Evolutionary conservation across 345 rosid genomes (phyloP).

Genomic region (Isatis tinctoria): DNA sequence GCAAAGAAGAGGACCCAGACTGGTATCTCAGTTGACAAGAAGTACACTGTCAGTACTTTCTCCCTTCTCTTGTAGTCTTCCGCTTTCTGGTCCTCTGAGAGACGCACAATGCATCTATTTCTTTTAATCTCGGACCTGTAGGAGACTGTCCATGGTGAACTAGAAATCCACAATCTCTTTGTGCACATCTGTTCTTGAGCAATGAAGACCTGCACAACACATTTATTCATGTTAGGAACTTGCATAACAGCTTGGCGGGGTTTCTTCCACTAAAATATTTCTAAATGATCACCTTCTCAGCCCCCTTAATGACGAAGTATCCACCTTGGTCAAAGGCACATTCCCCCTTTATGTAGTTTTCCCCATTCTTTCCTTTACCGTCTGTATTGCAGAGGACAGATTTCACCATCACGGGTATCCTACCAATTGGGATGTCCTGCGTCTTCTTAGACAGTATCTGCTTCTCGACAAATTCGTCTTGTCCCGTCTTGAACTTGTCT

Average conservation of each 20-base stretch:
- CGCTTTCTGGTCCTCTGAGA: slow-evolving; percentile 40
- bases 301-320: slow-evolving; percentile 84
- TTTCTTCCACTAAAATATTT: background rate
- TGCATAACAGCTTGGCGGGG: background rate
- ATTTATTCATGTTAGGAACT: slow-evolving; percentile 10
- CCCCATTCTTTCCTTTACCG: slow-evolving; percentile 34
- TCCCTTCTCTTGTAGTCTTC: slow-evolving; percentile 58
- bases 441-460: slow-evolving; percentile 32
- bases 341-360: slow-evolving; percentile 37
- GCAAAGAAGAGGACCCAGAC: slow-evolving; percentile 83
- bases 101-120: slow-evolving; percentile 52
- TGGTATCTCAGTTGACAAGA: slow-evolving; percentile 75
- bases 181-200: slow-evolving; percentile 84
- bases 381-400: slow-evolving; percentile 74
- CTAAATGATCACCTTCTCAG: slow-evolving; percentile 96
- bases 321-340: slow-evolving; percentile 95
- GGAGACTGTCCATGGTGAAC: slow-evolving; percentile 61
- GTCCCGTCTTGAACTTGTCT: slow-evolving; percentile 89
- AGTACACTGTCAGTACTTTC: slow-evolving; percentile 62
- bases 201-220: slow-evolving; percentile 58
- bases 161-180: slow-evolving; percentile 79
- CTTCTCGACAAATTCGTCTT: slow-evolving; percentile 45
- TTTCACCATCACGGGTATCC: slow-evolving; percentile 88
- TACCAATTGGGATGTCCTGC: slow-evolving; percentile 58
- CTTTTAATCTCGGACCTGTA: slow-evolving; percentile 66